Evolutionary conservation across 495 filamentous ascomycete genomes (phyloP).

Genomic region (Hypoxylon crocopeplum): DNA sequence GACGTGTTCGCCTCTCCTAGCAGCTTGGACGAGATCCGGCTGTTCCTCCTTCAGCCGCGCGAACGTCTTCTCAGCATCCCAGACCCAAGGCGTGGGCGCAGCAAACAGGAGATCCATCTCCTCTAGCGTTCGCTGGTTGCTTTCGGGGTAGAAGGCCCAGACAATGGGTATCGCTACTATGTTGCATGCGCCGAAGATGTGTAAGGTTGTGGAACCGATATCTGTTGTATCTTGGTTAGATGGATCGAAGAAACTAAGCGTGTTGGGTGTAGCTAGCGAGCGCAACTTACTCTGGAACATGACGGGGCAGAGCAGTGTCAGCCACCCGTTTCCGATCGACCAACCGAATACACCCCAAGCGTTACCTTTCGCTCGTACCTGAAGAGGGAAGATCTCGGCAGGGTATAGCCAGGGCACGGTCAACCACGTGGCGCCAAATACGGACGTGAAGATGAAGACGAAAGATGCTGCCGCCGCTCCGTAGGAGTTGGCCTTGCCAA

Average conservation of each 20-base stretch:
- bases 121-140: constrained; percentile 71
- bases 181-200: constrained; percentile 70
- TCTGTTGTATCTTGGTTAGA: constrained; percentile 33
- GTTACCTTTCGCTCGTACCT: constrained; percentile 72
- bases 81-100: constrained; percentile 62
- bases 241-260: neutral
- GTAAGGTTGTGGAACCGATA: constrained; percentile 70
- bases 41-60: constrained; percentile 64
- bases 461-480: constrained; percentile 70
- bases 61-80: constrained; percentile 72
- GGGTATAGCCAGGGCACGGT: constrained; percentile 76
- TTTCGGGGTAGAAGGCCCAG: constrained; percentile 74
- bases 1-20: constrained; percentile 49
- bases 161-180: constrained; percentile 69
- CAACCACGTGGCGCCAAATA: constrained; percentile 76
- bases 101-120: constrained; percentile 75
- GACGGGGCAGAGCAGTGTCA: constrained; percentile 67
- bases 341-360: constrained; percentile 79
- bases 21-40: constrained; percentile 26
- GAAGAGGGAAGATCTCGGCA: constrained; percentile 74
- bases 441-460: constrained; percentile 72
- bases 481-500: constrained; percentile 54
- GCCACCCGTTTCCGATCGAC: constrained; percentile 74
- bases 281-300: constrained; percentile 57
- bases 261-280: neutral